Evolutionary conservation across 805 yeast species (phyloP).

Genomic region (Starmerella asiatica): DNA sequence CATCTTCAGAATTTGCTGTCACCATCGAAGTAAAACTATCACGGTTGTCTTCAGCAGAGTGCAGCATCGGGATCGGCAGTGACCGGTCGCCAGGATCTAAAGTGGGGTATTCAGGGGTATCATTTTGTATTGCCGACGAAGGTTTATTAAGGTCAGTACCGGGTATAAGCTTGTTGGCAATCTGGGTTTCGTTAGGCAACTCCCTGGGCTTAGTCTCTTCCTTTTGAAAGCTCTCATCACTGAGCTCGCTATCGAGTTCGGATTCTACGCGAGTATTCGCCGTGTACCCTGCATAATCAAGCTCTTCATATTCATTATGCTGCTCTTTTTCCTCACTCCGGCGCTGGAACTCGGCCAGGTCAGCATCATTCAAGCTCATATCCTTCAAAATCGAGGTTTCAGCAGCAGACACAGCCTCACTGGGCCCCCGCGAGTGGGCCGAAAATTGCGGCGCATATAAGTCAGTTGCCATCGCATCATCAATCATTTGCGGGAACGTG

Average conservation of each 20-base stretch:
- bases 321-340: not conserved
- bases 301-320: not conserved
- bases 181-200: not conserved
- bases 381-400: constrained; percentile 9
- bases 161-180: not conserved
- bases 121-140: not conserved
- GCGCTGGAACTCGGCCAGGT: constrained; percentile 5
- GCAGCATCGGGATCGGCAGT: no score
- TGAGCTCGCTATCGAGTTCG: constrained; percentile 15
- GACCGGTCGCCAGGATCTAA: constrained; percentile 1
- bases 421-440: not conserved
- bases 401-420: not conserved
- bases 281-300: not conserved
- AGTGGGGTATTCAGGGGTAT: not conserved
- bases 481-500: not conserved
- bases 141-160: not conserved
- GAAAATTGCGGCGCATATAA: not conserved
- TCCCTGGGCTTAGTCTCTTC: not conserved
- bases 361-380: constrained; percentile 9
- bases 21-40: not conserved
- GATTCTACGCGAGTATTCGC: not conserved
- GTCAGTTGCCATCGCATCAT: constrained; percentile 1
- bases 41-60: not conserved
- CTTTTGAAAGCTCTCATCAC: constrained; percentile 4
- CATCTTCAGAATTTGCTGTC: constrained; percentile 1